Evolutionary conservation across 2,329 filamentous ascomycete genomes (phyloP).

Genomic region (Ophiostoma himal-ulmi): DNA sequence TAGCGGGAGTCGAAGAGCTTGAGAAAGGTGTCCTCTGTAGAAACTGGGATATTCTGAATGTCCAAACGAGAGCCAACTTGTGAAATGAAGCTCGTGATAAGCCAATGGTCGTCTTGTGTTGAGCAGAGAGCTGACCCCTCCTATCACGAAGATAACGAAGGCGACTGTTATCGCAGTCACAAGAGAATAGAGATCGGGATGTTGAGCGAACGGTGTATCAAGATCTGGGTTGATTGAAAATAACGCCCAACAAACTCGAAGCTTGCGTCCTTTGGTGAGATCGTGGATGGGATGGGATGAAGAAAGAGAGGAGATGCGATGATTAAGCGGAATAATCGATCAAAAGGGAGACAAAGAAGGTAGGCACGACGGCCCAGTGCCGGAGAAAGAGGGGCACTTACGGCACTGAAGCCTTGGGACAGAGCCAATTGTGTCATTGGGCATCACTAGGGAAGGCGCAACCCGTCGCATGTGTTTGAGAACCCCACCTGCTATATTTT

Average conservation of each 20-base stretch:
- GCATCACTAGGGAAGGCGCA: slow-evolving; percentile 5
- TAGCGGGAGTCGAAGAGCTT: not conserved
- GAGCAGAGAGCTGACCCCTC: not conserved
- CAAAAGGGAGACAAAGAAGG: slow-evolving; percentile 1
- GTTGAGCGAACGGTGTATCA: not conserved
- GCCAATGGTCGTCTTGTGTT: not conserved
- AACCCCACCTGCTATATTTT: not conserved
- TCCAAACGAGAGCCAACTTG: not conserved
- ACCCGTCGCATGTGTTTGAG: slow-evolving; percentile 1
- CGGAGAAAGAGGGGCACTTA: slow-evolving; percentile 4
- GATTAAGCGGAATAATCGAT: not conserved
- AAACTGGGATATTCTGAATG: not conserved
- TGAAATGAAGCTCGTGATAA: not conserved
- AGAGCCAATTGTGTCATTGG: slow-evolving; percentile 9
- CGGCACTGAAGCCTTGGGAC: slow-evolving; percentile 6
- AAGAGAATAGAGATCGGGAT: not conserved
- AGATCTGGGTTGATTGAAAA: not conserved
- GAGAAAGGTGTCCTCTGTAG: not conserved
- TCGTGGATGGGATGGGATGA: not conserved
- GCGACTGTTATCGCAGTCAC: not conserved
- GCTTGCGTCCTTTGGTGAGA: not conserved
- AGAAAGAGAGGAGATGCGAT: not conserved
- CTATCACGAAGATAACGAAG: not conserved
- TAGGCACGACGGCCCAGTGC: not conserved
- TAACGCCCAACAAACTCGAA: not conserved